Conservation (phyloP, 768 basidiomycete genomes). For the Xanthoconium purpureum region DNA sequence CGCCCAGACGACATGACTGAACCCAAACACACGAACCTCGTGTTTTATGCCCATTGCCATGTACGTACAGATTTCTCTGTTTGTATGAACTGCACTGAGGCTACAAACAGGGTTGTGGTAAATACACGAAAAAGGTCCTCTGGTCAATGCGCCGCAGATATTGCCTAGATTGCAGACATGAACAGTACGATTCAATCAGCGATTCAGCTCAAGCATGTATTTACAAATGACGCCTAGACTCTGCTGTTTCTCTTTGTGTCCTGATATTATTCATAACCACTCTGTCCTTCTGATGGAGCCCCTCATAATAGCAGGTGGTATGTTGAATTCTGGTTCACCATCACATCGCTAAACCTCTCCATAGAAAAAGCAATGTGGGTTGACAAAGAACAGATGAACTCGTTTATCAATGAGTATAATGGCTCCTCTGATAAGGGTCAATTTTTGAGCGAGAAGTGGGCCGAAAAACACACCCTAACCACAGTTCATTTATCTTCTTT, state of each 20-base stretch:
- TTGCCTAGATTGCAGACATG: conserved; percentile 1
- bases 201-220: conserved; percentile 8
- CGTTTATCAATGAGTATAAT: background rate
- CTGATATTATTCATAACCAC: background rate
- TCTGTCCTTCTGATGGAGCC: background rate
- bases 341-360: no score
- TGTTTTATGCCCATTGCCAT: background rate
- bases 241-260: background rate
- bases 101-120: background rate
- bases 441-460: background rate
- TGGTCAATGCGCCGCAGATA: background rate
- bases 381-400: background rate
- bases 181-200: background rate
- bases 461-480: rapidly evolving
- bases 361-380: background rate
- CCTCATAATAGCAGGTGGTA: background rate
- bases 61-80: background rate
- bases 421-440: background rate
- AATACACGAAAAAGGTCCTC: background rate
- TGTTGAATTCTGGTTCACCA: background rate
- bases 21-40: conserved; percentile 22
- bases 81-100: background rate
- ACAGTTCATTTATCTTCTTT: background rate
- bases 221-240: conserved; percentile 6
- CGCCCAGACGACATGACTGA: conserved; percentile 26